Percentiles rank a stretch among this genome's conserved stretches.
Evolutionary conservation across 2,329 filamentous ascomycete genomes (phyloP).

Genomic region (Alternaria rosae): DNA sequence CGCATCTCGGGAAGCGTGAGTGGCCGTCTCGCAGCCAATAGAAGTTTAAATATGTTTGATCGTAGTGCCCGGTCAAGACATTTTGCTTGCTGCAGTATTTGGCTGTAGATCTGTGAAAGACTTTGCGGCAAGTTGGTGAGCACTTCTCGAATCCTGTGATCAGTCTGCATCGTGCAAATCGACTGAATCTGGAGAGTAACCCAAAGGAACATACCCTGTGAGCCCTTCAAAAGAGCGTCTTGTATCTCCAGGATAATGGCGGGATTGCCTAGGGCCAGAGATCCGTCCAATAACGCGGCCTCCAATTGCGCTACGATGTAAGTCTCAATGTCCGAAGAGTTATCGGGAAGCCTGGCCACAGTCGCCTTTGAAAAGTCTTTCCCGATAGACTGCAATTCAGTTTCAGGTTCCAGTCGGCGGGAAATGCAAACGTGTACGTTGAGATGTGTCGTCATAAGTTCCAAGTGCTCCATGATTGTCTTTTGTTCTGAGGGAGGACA

Average conservation of each 20-base stretch:
- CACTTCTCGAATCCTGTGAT: slow-evolving; percentile 45
- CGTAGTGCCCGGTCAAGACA: background rate
- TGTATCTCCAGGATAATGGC: background rate
- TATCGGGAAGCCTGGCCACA: background rate
- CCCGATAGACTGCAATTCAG: background rate
- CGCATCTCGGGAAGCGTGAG: background rate
- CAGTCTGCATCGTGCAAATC: slow-evolving; percentile 45
- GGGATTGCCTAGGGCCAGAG: background rate
- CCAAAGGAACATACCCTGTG: slow-evolving; percentile 33
- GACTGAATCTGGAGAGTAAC: slow-evolving; percentile 29
- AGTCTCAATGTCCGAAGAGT: background rate
- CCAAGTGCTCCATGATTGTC: background rate
- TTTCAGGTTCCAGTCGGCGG: background rate
- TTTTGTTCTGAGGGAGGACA: background rate
- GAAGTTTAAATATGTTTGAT: background rate
- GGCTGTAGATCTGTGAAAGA: slow-evolving; percentile 17
- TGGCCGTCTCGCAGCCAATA: background rate
- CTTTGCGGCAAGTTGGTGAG: slow-evolving; percentile 23
- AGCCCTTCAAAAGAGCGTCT: background rate
- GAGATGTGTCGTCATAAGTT: background rate
- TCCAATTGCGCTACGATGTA: background rate
- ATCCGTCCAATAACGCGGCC: background rate
- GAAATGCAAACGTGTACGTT: background rate
- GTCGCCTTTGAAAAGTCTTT: background rate
- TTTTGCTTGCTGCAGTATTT: background rate